These are phyloP conservation scores for Psilocybe cyanescens DNA, from an alignment of 768 basidiomycete species.

Conservation along the genomic window DNA sequence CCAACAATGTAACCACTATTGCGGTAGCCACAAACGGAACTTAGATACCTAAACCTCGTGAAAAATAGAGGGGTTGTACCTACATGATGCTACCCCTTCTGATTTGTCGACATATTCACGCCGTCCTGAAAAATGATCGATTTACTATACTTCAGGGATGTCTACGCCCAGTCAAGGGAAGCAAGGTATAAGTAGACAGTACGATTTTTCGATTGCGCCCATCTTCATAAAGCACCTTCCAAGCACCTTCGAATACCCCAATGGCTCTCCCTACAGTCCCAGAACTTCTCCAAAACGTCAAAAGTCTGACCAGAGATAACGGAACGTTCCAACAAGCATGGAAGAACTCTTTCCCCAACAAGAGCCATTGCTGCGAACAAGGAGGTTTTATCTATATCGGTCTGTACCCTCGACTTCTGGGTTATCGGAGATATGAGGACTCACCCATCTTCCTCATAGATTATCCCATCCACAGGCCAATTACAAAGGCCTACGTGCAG, in stretches of 20 bases:
- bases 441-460: not conserved
- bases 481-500: not conserved
- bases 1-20: not conserved
- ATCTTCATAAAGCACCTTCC: not conserved
- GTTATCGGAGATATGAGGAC: not conserved
- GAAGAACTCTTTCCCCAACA: constrained; percentile 3
- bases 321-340: constrained; percentile 2
- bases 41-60: not conserved
- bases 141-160: not conserved
- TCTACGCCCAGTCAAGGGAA: not conserved
- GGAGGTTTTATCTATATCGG: constrained; percentile 3
- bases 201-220: not conserved
- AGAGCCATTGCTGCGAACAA: not conserved
- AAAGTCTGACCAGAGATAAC: not conserved
- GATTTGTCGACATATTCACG: too few species aligned
- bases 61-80: not conserved
- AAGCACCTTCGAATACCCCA: not conserved
- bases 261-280: not conserved
- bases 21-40: not conserved
- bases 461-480: constrained; percentile 3
- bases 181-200: not conserved
- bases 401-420: not conserved
- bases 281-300: not conserved
- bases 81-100: not conserved
- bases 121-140: too few species aligned